Evolutionary conservation across 164 flowering plant species (phyloP).

Genomic region (Kingdonia uniflora): DNA sequence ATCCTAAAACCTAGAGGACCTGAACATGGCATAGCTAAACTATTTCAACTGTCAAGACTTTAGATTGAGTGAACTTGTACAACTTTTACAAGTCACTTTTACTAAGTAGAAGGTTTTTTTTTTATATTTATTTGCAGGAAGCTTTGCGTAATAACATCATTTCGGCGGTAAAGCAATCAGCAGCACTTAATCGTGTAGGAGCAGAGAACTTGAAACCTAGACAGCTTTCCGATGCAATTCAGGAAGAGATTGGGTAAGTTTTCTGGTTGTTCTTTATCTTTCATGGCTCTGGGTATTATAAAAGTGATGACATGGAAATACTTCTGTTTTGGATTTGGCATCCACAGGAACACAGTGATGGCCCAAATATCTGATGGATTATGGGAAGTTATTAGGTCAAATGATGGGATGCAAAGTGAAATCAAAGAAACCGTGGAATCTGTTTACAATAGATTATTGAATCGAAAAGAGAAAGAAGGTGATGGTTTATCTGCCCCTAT

Average conservation of each 20-base stretch:
- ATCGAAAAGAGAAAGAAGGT: constrained; percentile 32
- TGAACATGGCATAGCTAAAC: too few species aligned
- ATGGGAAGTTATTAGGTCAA: constrained; percentile 69
- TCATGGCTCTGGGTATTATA: neutral
- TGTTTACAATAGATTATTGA: constrained; percentile 47
- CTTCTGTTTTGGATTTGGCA: constrained; percentile 4
- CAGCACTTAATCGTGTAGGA: constrained; percentile 56
- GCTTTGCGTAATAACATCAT: constrained; percentile 51
- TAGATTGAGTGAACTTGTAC: neutral
- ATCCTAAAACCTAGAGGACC: too few species aligned
- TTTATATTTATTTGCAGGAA: constrained; percentile 52
- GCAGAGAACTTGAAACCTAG: constrained; percentile 72
- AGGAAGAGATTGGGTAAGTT: constrained; percentile 66
- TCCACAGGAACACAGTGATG: constrained; percentile 43
- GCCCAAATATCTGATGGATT: constrained; percentile 57
- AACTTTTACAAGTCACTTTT: neutral
- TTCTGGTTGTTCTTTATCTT: neutral
- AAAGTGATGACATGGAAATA: neutral
- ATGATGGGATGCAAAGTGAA: constrained; percentile 71
- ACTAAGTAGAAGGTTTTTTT: neutral
- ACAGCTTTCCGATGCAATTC: constrained; percentile 79
- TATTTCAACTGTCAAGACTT: neutral
- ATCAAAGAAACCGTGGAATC: constrained; percentile 68
- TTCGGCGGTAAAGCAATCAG: constrained; percentile 59
- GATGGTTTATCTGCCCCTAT: constrained; percentile 19